Conservation (phyloP, 225 moss, liverwort and hornwort species). For the Marchantia paleacea region DNA sequence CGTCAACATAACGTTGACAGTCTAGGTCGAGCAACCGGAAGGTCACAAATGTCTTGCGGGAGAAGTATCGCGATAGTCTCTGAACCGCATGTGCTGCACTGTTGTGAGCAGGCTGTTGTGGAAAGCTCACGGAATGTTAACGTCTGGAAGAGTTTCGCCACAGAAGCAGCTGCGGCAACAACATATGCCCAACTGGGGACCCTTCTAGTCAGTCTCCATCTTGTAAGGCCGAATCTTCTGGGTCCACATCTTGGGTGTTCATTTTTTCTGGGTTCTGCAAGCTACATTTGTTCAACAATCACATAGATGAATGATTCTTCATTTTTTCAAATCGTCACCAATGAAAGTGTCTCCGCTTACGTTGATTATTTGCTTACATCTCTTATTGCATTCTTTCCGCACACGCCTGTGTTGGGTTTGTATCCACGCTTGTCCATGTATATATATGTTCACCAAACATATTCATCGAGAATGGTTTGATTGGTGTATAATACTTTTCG, state of each 20-base stretch:
- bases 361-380: too few relatives aligned
- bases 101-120: conserved; percentile 66
- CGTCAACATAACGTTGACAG: background rate
- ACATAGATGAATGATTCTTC: too few relatives aligned
- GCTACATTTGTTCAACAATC: background rate
- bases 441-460: too few relatives aligned
- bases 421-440: too few relatives aligned
- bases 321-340: too few relatives aligned
- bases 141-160: conserved; percentile 87
- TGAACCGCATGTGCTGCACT: background rate
- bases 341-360: too few relatives aligned
- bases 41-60: background rate
- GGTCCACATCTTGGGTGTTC: background rate
- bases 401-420: too few relatives aligned
- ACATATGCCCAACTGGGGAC: conserved; percentile 72
- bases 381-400: too few relatives aligned
- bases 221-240: conserved; percentile 22
- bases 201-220: conserved; percentile 62
- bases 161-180: conserved; percentile 73
- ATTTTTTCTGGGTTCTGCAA: background rate
- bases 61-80: background rate
- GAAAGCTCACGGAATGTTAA: conserved; percentile 68
- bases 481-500: too few relatives aligned
- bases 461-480: too few relatives aligned
- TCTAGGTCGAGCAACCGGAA: background rate